These are phyloP conservation scores for Rhodotorula kratochvilovae DNA, from an alignment of 768 basidiomycete species.

Conservation along the genomic window DNA sequence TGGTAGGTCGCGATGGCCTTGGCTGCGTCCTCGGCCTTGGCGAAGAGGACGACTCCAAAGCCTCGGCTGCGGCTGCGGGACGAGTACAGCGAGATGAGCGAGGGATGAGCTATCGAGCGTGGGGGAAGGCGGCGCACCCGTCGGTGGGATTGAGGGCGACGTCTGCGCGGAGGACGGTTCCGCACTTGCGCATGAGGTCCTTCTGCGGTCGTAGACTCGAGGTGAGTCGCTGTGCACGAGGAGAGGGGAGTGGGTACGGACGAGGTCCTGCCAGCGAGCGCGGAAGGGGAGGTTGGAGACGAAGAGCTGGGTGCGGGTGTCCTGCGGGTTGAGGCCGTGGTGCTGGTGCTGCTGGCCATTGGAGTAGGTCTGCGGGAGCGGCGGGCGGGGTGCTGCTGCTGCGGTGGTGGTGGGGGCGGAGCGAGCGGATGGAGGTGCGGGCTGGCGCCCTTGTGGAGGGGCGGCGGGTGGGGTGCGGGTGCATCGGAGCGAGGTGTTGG, in stretches of 20 bases:
- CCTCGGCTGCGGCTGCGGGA: conserved; percentile 85
- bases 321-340: conserved; percentile 44
- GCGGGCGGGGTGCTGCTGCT: no score
- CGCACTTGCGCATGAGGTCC: conserved; percentile 91
- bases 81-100: neutral
- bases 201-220: conserved; percentile 45
- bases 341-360: neutral
- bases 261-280: conserved; percentile 95
- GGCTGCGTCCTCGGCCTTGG: conserved; percentile 88
- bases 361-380: neutral
- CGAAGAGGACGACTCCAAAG: conserved; percentile 87
- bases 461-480: neutral
- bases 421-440: neutral
- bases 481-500: neutral
- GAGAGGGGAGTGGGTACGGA: neutral
- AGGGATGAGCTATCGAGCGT: neutral
- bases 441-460: neutral
- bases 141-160: conserved; percentile 44
- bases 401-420: neutral
- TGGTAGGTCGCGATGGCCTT: conserved; percentile 95
- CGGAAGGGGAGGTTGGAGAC: conserved; percentile 96
- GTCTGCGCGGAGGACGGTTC: conserved; percentile 69
- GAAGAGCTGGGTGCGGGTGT: conserved; percentile 91
- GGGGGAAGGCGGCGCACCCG: conserved; percentile 24
- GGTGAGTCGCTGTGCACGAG: neutral